Evolutionary conservation across 169 alveolate genomes (phyloP).

Genomic region (Cryptosporidium meleagridis): DNA sequence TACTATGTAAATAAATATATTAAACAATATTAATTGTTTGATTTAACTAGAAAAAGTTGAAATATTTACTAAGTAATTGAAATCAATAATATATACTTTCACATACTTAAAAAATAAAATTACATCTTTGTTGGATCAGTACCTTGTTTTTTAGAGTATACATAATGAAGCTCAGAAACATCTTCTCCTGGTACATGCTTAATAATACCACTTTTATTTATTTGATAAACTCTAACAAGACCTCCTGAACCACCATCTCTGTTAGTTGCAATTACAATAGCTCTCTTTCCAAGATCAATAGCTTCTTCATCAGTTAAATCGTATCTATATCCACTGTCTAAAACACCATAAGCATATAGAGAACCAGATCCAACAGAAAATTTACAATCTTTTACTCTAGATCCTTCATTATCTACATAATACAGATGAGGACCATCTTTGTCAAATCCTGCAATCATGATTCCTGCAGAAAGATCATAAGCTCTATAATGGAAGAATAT

Average conservation of each 20-base stretch:
- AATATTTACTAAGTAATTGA: not conserved
- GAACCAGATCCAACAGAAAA: conserved; percentile 98
- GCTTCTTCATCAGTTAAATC: conserved; percentile 96
- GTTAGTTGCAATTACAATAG: conserved; percentile 98
- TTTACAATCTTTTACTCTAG: conserved; percentile 89
- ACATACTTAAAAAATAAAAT: not conserved
- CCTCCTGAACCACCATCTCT: conserved; percentile 99
- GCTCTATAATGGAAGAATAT: conserved; percentile 95
- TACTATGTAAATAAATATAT: too few species aligned
- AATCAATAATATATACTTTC: not conserved
- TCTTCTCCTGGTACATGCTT: conserved; percentile 91
- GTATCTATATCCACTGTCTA: conserved; percentile 92
- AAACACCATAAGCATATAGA: conserved; percentile 98
- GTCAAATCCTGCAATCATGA: conserved; percentile 90
- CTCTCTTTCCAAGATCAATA: conserved; percentile 96
- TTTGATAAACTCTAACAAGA: conserved; percentile 96
- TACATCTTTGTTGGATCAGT: conserved; percentile 49
- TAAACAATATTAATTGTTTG: not conserved
- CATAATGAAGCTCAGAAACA: conserved; percentile 90
- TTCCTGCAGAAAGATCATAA: conserved; percentile 98
- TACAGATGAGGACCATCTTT: conserved; percentile 91
- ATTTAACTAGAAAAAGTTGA: not conserved
- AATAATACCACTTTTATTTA: conserved; percentile 93
- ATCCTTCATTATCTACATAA: conserved; percentile 94
- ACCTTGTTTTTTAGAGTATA: conserved; percentile 86